Evolutionary conservation across 2,329 filamentous ascomycete species (phyloP).

Genomic region (Zalaria obscura): DNA sequence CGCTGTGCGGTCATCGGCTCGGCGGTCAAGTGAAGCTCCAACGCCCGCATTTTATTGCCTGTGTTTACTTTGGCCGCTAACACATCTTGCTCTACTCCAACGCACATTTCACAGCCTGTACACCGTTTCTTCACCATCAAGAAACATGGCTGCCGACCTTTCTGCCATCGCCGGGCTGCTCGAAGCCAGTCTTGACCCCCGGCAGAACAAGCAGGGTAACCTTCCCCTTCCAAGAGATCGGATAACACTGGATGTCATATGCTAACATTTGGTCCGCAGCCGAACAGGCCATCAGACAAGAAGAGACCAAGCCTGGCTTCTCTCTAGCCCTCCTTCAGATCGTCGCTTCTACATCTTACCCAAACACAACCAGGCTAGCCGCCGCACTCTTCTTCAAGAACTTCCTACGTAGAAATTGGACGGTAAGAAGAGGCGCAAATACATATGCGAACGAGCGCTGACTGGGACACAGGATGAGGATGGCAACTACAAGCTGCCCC

Average conservation of each 20-base stretch:
- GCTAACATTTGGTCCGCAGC: slow-evolving; percentile 38
- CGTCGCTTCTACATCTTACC: slow-evolving; percentile 59
- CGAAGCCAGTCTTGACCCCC: slow-evolving; percentile 77
- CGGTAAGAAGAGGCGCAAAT: slow-evolving; percentile 35
- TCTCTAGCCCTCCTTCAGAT: slow-evolving; percentile 78
- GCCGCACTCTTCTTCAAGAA: slow-evolving; percentile 97
- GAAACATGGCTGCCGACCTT: slow-evolving; percentile 45
- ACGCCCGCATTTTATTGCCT: too few relatives aligned
- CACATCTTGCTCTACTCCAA: too few relatives aligned
- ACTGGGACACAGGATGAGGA: slow-evolving; percentile 59
- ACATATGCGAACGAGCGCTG: background rate
- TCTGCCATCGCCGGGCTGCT: slow-evolving; percentile 65
- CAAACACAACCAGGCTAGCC: slow-evolving; percentile 67
- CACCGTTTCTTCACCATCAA: background rate
- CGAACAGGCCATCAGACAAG: slow-evolving; percentile 62
- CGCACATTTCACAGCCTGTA: too few relatives aligned
- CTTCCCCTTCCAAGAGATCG: slow-evolving; percentile 5
- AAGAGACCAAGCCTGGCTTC: slow-evolving; percentile 76
- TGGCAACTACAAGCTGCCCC: slow-evolving; percentile 77
- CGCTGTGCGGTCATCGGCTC: too few relatives aligned
- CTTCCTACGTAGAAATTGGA: slow-evolving; percentile 89
- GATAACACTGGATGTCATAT: slow-evolving; percentile 1
- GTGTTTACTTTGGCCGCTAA: too few relatives aligned
- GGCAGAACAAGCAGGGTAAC: slow-evolving; percentile 78
- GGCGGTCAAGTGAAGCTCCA: too few relatives aligned